phyloP scores from a whole-genome alignment of 352 stramenopile genomes.

The Pythium utonaiense region DNA sequence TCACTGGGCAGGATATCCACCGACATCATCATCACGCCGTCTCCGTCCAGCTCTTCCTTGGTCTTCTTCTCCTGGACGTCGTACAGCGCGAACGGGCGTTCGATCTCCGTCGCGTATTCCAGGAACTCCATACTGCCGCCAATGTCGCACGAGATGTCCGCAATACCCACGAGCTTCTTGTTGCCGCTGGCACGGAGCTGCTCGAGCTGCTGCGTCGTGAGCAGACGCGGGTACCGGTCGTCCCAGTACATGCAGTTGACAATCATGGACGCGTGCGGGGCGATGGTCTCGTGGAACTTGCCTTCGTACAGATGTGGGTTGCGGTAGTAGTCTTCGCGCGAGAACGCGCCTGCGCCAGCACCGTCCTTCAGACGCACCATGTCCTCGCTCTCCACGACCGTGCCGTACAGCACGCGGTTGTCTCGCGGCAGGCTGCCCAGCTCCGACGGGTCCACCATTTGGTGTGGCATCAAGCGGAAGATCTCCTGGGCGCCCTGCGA shows the following conservation, averaged over 20 bases:
- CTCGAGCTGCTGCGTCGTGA: conserved; percentile 90
- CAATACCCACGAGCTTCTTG: conserved; percentile 86
- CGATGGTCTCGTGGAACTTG: conserved; percentile 89
- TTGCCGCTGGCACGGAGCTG: conserved; percentile 63
- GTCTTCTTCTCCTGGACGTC: conserved; percentile 72
- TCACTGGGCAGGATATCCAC: conserved; percentile 96
- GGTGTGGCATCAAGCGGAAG: conserved; percentile 92
- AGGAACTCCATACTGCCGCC: conserved; percentile 93
- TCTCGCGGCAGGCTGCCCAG: conserved; percentile 65
- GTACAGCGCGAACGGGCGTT: conserved; percentile 93
- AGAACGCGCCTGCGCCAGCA: conserved; percentile 9
- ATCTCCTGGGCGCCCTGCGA: conserved; percentile 93
- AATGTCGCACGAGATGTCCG: conserved; percentile 96
- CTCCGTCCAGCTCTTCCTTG: conserved; percentile 57
- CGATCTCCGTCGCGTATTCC: conserved; percentile 90
- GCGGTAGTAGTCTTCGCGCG: conserved; percentile 87
- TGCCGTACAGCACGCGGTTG: conserved; percentile 72
- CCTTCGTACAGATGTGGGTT: conserved; percentile 89
- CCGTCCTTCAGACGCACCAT: conserved; percentile 59
- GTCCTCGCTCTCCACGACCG: conserved; percentile 67
- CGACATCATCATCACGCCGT: conserved; percentile 92
- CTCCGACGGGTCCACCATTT: conserved; percentile 89
- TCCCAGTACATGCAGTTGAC: conserved; percentile 98
- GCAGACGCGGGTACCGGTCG: conserved; percentile 88
- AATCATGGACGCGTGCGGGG: conserved; percentile 90